phyloP scores from a whole-genome alignment of 2,329 filamentous ascomycete genomes.

The Claviceps quebecensis region DNA sequence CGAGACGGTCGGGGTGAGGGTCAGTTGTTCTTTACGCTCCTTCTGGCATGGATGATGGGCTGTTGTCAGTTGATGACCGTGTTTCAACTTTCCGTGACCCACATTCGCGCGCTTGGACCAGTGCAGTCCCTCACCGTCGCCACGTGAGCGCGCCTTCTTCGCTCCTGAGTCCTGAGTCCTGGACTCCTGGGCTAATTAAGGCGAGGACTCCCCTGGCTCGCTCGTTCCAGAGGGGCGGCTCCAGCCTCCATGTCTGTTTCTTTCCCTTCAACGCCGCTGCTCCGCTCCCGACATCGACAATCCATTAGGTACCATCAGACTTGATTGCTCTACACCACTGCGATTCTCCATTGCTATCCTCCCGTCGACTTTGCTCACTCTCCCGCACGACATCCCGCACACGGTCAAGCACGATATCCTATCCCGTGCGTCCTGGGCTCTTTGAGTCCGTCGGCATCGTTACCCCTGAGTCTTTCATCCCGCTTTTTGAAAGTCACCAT shows the following conservation, averaged over 20 bases:
- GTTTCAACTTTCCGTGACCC: too few relatives aligned
- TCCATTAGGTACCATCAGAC: too few relatives aligned
- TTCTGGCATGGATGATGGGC: too few relatives aligned
- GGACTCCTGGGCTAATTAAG: not conserved
- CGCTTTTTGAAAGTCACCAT: conserved; percentile 22
- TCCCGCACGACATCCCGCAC: conserved; percentile 3
- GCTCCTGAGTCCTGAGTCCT: not conserved
- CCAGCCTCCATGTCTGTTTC: not conserved
- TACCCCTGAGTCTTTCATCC: conserved; percentile 4
- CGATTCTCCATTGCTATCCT: not conserved
- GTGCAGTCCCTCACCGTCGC: too few relatives aligned
- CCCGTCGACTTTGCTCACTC: not conserved
- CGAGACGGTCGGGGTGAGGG: too few relatives aligned
- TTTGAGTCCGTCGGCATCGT: conserved; percentile 2
- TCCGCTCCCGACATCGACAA: not conserved
- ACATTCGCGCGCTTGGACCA: too few relatives aligned
- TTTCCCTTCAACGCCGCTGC: not conserved
- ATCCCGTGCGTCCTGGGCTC: conserved; percentile 4
- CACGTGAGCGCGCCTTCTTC: too few relatives aligned
- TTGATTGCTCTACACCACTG: not conserved
- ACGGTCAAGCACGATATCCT: conserved; percentile 4
- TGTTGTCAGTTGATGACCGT: too few relatives aligned
- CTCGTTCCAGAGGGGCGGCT: not conserved
- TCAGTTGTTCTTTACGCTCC: too few relatives aligned
- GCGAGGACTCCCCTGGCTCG: not conserved